These are phyloP conservation scores for Pholiota molesta DNA, from an alignment of 768 basidiomycete species.

Conservation along the genomic window DNA sequence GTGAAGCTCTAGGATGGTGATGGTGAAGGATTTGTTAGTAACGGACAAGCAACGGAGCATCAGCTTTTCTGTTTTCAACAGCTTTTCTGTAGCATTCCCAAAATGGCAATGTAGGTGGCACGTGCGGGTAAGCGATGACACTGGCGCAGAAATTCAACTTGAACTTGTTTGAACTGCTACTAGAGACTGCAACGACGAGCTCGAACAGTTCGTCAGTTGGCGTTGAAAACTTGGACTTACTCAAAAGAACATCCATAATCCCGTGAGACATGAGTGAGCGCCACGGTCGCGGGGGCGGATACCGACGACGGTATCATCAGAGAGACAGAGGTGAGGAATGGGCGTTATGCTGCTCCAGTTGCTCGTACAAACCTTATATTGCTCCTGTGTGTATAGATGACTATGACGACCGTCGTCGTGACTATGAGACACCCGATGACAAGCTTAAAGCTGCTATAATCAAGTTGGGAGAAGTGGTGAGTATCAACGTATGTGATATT, in stretches of 20 bases:
- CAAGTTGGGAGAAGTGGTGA: constrained; percentile 82
- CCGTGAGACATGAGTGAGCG: constrained; percentile 57
- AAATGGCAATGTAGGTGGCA: background rate
- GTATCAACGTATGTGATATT: constrained; percentile 26
- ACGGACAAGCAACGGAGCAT: too few relatives aligned
- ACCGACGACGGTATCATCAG: constrained; percentile 34
- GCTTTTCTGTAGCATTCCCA: background rate
- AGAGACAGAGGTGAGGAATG: constrained; percentile 59
- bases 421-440: constrained; percentile 73
- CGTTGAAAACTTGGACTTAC: constrained; percentile 5
- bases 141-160: background rate
- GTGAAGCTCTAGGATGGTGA: background rate
- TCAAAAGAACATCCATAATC: constrained; percentile 7
- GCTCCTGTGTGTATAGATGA: constrained; percentile 51
- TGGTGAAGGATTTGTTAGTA: background rate
- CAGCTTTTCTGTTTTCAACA: too few relatives aligned
- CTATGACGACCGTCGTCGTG: constrained; percentile 67
- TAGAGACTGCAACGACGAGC: constrained; percentile 14
- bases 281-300: constrained; percentile 50
- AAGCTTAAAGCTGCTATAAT: constrained; percentile 68
- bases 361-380: constrained; percentile 20
- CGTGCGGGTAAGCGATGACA: background rate
- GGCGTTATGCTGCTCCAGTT: constrained; percentile 18
- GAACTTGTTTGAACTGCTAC: background rate
- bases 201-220: constrained; percentile 12